Base-by-base conservation (phyloP, 2,329 filamentous ascomycete genomes). In the Xylaria digitata region DNA sequence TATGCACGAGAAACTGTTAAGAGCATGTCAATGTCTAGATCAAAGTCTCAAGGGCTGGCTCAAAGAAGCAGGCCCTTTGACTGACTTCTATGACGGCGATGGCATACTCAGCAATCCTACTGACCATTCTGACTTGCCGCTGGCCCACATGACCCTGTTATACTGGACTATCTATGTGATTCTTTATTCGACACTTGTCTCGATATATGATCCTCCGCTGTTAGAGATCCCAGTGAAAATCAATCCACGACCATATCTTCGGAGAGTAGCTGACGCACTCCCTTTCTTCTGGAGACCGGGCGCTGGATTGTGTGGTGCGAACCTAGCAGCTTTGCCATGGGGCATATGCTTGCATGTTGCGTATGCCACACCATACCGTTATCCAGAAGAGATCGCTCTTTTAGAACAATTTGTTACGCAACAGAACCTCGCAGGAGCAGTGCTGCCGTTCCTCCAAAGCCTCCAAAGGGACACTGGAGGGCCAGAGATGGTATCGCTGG, bases 221-320 rank as follows among this genome's bases (percentile, higher is more conserved):
- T 43, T 21, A 3, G 42, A 59, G 11, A 56, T 63, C 46, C 61
- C 66, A 2, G 11, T 40, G 1, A 19, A 65, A 21, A 63, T 66
- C 8, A 23, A 64, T 43, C 57, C 63, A 3, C 34, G 19, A 13
- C 63, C 60, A n/a, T 72, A 67, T 55, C 40, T 69, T n/a, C 64
- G 59, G 3, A 53, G 23, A 13, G 30, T 72, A 48, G 60, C 64
- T 7, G 52, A 59, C 6, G 66, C 68, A 11, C 62, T 72, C 17
- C 70, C 68, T 1, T 72, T 69, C 49, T 71, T 72, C 48, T 71
- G 66, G 68, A 52, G 34, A 17, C 49, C 65, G 3, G 45, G 32
- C 13, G 66, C 62, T 15, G 68, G 70, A 42, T 15, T 67, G 34
- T 56, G 63, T n/a, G 64, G 61, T n/a, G 53, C 68, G 6, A 49